These are phyloP conservation scores for Cercis canadensis DNA, from an alignment of 306 rosid species.

Conservation along the genomic window DNA sequence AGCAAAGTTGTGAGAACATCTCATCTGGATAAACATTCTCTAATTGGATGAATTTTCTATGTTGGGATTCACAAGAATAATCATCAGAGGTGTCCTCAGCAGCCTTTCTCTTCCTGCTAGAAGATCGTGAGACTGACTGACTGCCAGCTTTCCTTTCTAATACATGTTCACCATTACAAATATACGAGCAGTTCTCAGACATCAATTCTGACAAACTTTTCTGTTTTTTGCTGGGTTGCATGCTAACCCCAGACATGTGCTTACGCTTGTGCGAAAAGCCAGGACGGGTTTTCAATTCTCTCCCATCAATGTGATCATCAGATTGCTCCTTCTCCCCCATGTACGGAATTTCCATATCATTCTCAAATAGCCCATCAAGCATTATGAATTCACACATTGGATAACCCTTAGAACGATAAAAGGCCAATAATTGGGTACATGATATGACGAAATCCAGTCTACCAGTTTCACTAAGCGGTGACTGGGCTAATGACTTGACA, in stretches of 20 bases:
- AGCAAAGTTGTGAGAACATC: constrained; percentile 53
- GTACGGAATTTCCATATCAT: constrained; percentile 44
- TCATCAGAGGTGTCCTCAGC: constrained; percentile 35
- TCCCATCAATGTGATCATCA: constrained; percentile 37
- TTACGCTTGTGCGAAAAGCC: constrained; percentile 41
- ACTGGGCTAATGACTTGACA: constrained; percentile 58
- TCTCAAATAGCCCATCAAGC: constrained; percentile 49
- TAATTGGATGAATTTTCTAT: constrained; percentile 18
- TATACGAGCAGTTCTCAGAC: constrained; percentile 40
- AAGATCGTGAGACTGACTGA: constrained; percentile 21
- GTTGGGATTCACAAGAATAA: constrained; percentile 28
- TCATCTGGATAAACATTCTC: constrained; percentile 48
- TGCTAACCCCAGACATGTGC: constrained; percentile 28
- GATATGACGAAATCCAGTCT: constrained; percentile 55
- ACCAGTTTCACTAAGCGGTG: constrained; percentile 51
- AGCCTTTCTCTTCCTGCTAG: constrained; percentile 50
- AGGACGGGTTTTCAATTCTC: constrained; percentile 31
- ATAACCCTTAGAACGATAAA: constrained; percentile 68
- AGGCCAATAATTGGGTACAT: constrained; percentile 61
- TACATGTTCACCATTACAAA: constrained; percentile 31
- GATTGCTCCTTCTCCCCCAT: constrained; percentile 36
- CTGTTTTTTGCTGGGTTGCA: constrained; percentile 38
- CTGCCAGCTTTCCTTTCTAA: constrained; percentile 38
- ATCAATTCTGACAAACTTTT: constrained; percentile 49
- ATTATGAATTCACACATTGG: constrained; percentile 56